Evolutionary conservation across 1,284 basidiomycete species (phyloP).

Genomic region (Puccinia triticina): DNA sequence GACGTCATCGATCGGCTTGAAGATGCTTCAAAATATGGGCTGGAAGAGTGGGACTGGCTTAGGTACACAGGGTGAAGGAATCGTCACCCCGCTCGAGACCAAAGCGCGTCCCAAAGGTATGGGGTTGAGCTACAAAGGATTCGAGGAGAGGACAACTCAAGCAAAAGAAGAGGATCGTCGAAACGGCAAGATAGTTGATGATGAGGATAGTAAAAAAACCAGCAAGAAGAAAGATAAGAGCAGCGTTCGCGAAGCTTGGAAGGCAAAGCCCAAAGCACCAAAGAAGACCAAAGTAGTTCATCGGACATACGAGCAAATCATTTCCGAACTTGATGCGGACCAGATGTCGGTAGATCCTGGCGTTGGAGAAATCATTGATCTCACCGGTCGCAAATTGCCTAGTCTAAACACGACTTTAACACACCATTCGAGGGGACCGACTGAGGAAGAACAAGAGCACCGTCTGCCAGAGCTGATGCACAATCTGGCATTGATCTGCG

Average conservation of each 20-base stretch:
- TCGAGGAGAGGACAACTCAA: constrained; percentile 83
- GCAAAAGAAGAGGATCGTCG: constrained; percentile 74
- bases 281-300: constrained; percentile 79
- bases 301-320: constrained; percentile 91
- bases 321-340: constrained; percentile 69
- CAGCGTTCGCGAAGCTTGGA: constrained; percentile 56
- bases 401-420: constrained; percentile 73
- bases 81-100: constrained; percentile 81
- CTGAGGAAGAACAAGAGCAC: constrained; percentile 39
- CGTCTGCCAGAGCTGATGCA: constrained; percentile 88
- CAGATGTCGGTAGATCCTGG: constrained; percentile 63
- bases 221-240: constrained; percentile 29
- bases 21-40: constrained; percentile 89
- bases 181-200: constrained; percentile 53
- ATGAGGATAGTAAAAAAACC: constrained; percentile 55
- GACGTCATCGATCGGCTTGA: constrained; percentile 73
- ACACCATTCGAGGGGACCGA: constrained; percentile 65
- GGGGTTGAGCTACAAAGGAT: constrained; percentile 84
- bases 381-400: constrained; percentile 80
- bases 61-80: constrained; percentile 76
- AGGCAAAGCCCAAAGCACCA: constrained; percentile 68
- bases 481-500: constrained; percentile 83
- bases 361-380: constrained; percentile 85
- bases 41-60: constrained; percentile 86
- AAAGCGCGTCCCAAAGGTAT: constrained; percentile 76